Conservation (phyloP, 2,329 filamentous ascomycete genomes). For the Penicillium sp. region DNA sequence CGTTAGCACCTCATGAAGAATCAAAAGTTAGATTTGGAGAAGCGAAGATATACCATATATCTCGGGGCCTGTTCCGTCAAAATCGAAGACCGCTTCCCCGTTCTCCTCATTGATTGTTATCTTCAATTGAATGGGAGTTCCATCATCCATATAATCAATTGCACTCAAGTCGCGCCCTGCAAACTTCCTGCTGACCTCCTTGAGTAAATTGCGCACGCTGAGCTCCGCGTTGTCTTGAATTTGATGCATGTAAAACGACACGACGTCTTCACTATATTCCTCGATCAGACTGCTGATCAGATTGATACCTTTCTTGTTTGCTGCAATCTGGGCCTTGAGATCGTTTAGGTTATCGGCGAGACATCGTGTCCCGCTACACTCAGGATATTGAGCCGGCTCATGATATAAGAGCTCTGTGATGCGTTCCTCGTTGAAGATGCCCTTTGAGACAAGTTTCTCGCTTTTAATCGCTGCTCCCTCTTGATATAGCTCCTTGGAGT, state of each 20-base stretch:
- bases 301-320: conserved; percentile 74
- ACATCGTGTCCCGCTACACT: conserved; percentile 68
- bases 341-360: conserved; percentile 75
- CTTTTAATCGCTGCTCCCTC: conserved; percentile 61
- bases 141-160: conserved; percentile 76
- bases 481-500: conserved; percentile 60
- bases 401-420: conserved; percentile 62
- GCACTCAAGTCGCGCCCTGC: conserved; percentile 58
- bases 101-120: conserved; percentile 63
- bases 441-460: conserved; percentile 43
- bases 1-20: too few relatives aligned
- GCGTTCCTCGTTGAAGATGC: conserved; percentile 63
- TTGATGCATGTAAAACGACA: conserved; percentile 70
- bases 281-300: conserved; percentile 64
- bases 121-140: conserved; percentile 66
- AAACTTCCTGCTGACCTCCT: conserved; percentile 59
- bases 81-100: conserved; percentile 69
- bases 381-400: conserved; percentile 64
- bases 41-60: conserved; percentile 37
- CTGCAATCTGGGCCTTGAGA: conserved; percentile 73
- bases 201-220: conserved; percentile 64
- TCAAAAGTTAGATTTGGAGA: not conserved
- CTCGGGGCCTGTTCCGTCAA: conserved; percentile 69
- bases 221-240: conserved; percentile 73
- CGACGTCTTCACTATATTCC: conserved; percentile 65